A percentile compares a stretch with the other conserved stretches of the same genome.
These are phyloP conservation scores for Wallacemonas sp. DNA, from an alignment of 208 protist genomes.

Conservation along the genomic window DNA sequence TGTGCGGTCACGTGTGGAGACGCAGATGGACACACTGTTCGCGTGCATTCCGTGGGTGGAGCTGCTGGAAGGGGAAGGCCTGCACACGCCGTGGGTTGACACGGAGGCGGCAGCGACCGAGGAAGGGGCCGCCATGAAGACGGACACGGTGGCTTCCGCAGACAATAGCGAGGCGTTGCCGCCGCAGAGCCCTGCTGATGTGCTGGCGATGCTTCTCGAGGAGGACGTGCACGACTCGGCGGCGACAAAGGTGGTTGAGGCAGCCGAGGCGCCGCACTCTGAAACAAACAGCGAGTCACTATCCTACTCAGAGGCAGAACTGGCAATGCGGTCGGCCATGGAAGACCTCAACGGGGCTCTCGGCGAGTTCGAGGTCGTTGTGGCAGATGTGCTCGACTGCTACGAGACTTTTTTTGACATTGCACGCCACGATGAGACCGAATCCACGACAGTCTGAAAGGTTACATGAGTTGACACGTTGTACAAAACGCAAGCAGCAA, in stretches of 20 bases:
- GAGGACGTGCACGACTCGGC: conserved; percentile 15
- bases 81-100: conserved; percentile 11
- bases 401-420: conserved; percentile 74
- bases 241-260: neutral
- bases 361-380: conserved; percentile 73
- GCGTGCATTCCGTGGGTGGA: conserved; percentile 62
- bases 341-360: conserved; percentile 49
- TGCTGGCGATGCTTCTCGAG: conserved; percentile 29
- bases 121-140: neutral
- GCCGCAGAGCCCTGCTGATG: neutral
- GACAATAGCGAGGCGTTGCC: neutral
- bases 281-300: neutral
- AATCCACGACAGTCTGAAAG: too few relatives aligned
- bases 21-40: conserved; percentile 74
- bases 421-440: neutral
- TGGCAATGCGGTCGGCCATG: conserved; percentile 41
- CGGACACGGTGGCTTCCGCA: neutral
- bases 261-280: conserved; percentile 1
- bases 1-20: conserved; percentile 59
- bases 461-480: too few relatives aligned
- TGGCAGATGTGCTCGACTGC: conserved; percentile 74
- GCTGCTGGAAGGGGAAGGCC: conserved; percentile 37
- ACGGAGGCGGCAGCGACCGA: conserved; percentile 5
- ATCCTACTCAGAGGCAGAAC: conserved; percentile 32
- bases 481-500: too few relatives aligned